Percentiles rank a stretch among this genome's conserved stretches.
Evolutionary conservation across 208 protist species (phyloP).

Genomic region (Crithidia bombi): DNA sequence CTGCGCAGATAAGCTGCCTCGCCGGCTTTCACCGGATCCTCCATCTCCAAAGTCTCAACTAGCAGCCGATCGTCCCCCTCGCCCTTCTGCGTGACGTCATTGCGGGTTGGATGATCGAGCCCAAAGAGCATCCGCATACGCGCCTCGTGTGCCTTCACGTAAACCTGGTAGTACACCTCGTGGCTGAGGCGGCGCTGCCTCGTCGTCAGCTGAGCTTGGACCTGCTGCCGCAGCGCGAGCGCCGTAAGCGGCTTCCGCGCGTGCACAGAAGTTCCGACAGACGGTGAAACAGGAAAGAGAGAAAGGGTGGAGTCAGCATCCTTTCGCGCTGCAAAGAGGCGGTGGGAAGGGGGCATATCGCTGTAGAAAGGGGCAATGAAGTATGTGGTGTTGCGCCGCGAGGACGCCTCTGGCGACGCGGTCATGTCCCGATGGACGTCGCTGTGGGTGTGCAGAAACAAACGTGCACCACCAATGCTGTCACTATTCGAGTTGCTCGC

Average conservation of each 20-base stretch:
- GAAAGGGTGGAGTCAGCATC: no score
- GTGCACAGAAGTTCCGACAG: no score
- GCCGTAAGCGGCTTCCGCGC: slow-evolving; percentile 4
- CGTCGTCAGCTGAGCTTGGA: background rate
- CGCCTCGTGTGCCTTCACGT: slow-evolving; percentile 38
- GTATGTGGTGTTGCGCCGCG: background rate
- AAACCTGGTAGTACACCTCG: slow-evolving; percentile 31
- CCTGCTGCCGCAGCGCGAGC: slow-evolving; percentile 18
- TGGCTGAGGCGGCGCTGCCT: slow-evolving; percentile 20
- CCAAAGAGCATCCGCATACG: slow-evolving; percentile 43
- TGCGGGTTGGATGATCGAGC: background rate
- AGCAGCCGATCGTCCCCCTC: background rate
- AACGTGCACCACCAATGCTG: background rate
- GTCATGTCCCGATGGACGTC: slow-evolving; percentile 11
- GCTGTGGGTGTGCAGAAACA: background rate
- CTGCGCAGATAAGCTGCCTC: slow-evolving; percentile 33
- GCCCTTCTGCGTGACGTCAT: background rate
- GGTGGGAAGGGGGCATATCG: background rate
- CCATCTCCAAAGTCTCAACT: background rate
- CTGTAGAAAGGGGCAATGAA: slow-evolving; percentile 6
- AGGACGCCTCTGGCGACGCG: slow-evolving; percentile 1
- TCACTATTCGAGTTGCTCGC: background rate
- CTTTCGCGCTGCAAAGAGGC: no score
- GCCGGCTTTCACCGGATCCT: slow-evolving; percentile 3
- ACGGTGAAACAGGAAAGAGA: no score